Evolutionary conservation across 129 eudicot genomes (phyloP), one percentile per base, ranked within the genome.

Genomic region (Flaveria brownii): DNA sequence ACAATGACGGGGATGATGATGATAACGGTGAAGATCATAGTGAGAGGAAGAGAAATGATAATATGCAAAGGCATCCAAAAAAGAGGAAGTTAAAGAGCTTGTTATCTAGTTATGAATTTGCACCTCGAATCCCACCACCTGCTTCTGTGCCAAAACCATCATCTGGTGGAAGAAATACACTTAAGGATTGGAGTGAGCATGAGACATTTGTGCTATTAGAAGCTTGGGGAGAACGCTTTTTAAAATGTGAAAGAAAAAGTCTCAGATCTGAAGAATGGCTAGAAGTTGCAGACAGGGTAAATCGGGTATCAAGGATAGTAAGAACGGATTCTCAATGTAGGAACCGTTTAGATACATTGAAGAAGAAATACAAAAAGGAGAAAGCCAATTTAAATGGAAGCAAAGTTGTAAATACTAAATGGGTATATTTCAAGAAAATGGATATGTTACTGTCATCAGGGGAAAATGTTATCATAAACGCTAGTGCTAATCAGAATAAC

Each of bases 341-440:
- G 56, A 93, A 93, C 78, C 94, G 98, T 61, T 77, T 93, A 66
- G 95, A 90, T 78, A 90, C 96, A 14, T 75, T 93, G 85, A 93
- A 90, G 77, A 93, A 93, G 80, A 93, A 93, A 76, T 93, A 93
- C 89, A 93, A 90, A 62, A 90, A 93, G 77, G 98, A 93, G 80
- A 93, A 88, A 71, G 59, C 68, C 69, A 82, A 50, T 77, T 30
- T 76, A 16, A 79, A 73, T 1, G 88, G 68, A 28, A 39, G n/a
- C 52, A 50, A 56, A 59, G 59, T 81, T 70, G 51, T 55, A 10
- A 74, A 78, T 52, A 84, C 83, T 57, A 83, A 87, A 46, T 93
- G 98, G 98, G 86, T 88, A 28, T 93, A 88, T 75, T 90, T 84
- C 74, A 85, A 88, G 76, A 93, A 93, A 60, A 85, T 93, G 87